Evolutionary conservation across 1,284 basidiomycete species (phyloP).

Genomic region (Megacollybia platyphylla): DNA sequence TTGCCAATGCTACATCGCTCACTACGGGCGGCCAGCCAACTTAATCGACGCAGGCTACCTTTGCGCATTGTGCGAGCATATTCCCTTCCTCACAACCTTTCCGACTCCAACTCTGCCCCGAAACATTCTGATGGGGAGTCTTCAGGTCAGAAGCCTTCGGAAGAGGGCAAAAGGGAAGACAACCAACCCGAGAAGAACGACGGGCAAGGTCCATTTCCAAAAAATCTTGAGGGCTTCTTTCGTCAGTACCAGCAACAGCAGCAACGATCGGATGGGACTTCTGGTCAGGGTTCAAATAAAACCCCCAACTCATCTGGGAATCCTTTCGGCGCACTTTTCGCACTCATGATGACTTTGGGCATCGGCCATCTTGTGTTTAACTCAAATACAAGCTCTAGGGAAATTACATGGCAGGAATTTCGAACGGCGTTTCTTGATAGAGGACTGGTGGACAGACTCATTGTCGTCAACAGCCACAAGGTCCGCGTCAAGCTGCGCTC

Average conservation of each 20-base stretch:
- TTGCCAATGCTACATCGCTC: constrained; percentile 28
- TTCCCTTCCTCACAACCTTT: constrained; percentile 14
- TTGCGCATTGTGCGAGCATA: constrained; percentile 12
- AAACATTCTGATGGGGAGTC: constrained; percentile 1
- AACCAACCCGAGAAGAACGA: constrained; percentile 19
- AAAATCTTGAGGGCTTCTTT: constrained; percentile 69
- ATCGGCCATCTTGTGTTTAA: constrained; percentile 58
- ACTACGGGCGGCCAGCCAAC: constrained; percentile 22
- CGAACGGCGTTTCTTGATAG: constrained; percentile 92
- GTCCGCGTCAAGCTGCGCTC: constrained; percentile 84
- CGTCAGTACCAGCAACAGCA: constrained; percentile 53
- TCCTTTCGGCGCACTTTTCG: constrained; percentile 45
- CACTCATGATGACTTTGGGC: constrained; percentile 42
- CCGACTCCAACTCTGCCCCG: constrained; percentile 7
- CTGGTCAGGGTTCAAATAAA: constrained; percentile 22
- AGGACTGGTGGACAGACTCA: constrained; percentile 90
- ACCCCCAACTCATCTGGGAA: constrained; percentile 33
- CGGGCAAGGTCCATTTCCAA: constrained; percentile 26
- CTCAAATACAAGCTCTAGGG: constrained; percentile 51
- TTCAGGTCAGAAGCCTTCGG: constrained; percentile 1
- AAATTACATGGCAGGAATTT: constrained; percentile 99
- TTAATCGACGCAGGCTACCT: constrained; percentile 15
- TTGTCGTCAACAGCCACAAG: constrained; percentile 84
- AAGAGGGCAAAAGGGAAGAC: constrained; percentile 14
- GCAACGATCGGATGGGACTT: constrained; percentile 17